Evolutionary conservation across 176 grass and related monocot species (phyloP).

Genomic region (Oryza glaberrima): DNA sequence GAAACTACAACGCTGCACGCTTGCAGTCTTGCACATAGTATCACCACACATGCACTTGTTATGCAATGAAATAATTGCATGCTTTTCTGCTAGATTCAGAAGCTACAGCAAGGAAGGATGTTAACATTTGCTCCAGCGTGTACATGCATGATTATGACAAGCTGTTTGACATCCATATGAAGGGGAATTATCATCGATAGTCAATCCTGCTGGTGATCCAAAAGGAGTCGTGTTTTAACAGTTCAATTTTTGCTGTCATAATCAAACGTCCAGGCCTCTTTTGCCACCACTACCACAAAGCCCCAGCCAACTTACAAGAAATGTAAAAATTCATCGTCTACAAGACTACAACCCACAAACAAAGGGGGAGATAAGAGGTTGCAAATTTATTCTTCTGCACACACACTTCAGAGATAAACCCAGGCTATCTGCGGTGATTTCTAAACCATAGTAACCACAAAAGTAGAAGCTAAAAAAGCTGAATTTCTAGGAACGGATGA

Average conservation of each 20-base stretch:
- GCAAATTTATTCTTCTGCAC: conserved; percentile 1
- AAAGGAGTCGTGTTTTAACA: background rate
- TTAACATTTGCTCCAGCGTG: background rate
- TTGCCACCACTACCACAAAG: background rate
- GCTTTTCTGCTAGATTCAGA: background rate
- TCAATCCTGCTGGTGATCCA: background rate
- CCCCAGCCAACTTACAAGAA: background rate
- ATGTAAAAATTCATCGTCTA: background rate
- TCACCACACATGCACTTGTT: background rate
- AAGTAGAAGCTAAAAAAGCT: background rate
- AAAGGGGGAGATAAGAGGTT: background rate
- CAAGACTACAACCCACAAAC: background rate
- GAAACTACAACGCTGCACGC: background rate
- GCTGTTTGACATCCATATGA: background rate
- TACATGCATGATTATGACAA: background rate
- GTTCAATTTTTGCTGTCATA: background rate
- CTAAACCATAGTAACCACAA: background rate
- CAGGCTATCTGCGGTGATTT: background rate
- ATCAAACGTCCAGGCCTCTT: background rate
- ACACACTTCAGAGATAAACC: background rate
- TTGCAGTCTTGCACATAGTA: background rate
- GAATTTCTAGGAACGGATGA: conserved; percentile 18
- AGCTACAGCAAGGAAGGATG: background rate
- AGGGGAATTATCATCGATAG: background rate
- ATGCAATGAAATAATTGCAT: background rate